These are phyloP conservation scores for Mycena belliarum DNA, from an alignment of 768 basidiomycete genomes.

Conservation along the genomic window DNA sequence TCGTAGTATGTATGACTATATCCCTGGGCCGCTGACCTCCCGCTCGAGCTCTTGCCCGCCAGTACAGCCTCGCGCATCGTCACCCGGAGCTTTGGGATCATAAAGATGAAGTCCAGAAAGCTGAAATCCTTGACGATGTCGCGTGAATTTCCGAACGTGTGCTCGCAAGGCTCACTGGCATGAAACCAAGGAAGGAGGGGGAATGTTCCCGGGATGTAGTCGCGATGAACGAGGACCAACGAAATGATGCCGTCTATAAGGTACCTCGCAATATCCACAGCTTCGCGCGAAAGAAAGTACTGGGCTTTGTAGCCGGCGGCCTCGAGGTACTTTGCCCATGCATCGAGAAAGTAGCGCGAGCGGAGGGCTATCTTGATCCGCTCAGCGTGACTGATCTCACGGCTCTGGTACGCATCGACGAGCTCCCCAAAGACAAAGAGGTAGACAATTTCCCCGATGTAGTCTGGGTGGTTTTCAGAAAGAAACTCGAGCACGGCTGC, in stretches of 20 bases:
- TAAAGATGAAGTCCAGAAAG: constrained; percentile 29
- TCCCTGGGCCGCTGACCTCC: neutral
- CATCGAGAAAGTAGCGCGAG: constrained; percentile 30
- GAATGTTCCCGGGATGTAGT: constrained; percentile 22
- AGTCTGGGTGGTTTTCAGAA: constrained; percentile 25
- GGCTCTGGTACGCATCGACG: constrained; percentile 39
- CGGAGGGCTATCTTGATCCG: constrained; percentile 32
- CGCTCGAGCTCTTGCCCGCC: neutral
- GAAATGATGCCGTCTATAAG: constrained; percentile 33
- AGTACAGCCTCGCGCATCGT: constrained; percentile 25
- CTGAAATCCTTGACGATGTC: constrained; percentile 38
- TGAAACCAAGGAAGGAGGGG: constrained; percentile 39
- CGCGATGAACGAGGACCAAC: constrained; percentile 36
- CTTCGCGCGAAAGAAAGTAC: constrained; percentile 30
- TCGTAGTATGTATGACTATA: neutral
- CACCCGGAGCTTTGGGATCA: constrained; percentile 30
- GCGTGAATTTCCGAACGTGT: constrained; percentile 33
- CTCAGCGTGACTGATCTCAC: constrained; percentile 24
- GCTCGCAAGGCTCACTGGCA: constrained; percentile 35
- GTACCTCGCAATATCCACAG: neutral
- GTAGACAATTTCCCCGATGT: constrained; percentile 32
- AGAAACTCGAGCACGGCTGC: constrained; percentile 29
- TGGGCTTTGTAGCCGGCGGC: too few relatives aligned
- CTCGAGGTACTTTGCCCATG: too few relatives aligned
- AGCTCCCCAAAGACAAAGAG: constrained; percentile 43